Evolutionary conservation across 2,329 filamentous ascomycete species (phyloP).

Genomic region (Ophiostoma sp.): DNA sequence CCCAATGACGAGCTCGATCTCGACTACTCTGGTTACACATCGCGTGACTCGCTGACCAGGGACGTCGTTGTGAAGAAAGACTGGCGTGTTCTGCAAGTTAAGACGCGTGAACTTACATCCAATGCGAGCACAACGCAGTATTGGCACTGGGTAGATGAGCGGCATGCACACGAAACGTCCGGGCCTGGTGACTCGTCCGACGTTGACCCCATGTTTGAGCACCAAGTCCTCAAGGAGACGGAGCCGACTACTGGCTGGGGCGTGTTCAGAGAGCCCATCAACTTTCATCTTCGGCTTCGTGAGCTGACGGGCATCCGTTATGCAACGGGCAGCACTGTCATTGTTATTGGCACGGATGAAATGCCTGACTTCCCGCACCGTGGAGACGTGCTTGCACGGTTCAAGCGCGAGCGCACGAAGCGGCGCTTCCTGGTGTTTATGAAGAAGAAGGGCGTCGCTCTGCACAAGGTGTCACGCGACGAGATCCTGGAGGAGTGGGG

Average conservation of each 20-base stretch:
- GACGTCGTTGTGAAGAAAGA: conserved; percentile 43
- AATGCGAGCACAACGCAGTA: conserved; percentile 49
- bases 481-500: conserved; percentile 38
- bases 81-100: conserved; percentile 50
- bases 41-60: conserved; percentile 46
- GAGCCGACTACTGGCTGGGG: conserved; percentile 42
- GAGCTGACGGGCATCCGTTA: conserved; percentile 45
- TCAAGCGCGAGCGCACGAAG: conserved; percentile 50
- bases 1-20: conserved; percentile 30
- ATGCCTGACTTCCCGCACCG: conserved; percentile 34
- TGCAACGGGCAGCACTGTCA: conserved; percentile 39
- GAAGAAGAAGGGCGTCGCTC: conserved; percentile 39
- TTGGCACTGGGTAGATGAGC: conserved; percentile 45
- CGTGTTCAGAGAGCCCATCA: conserved; percentile 45
- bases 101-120: conserved; percentile 43
- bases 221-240: conserved; percentile 48
- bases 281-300: conserved; percentile 45
- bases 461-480: conserved; percentile 32
- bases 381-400: conserved; percentile 46
- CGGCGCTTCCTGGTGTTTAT: conserved; percentile 47
- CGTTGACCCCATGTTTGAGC: conserved; percentile 42
- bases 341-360: conserved; percentile 39
- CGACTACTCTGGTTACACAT: conserved; percentile 45
- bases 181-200: conserved; percentile 28
- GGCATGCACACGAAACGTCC: neutral